Evolutionary conservation across 495 filamentous ascomycete genomes (phyloP).

Genomic region (Annulohypoxylon maeteangense): DNA sequence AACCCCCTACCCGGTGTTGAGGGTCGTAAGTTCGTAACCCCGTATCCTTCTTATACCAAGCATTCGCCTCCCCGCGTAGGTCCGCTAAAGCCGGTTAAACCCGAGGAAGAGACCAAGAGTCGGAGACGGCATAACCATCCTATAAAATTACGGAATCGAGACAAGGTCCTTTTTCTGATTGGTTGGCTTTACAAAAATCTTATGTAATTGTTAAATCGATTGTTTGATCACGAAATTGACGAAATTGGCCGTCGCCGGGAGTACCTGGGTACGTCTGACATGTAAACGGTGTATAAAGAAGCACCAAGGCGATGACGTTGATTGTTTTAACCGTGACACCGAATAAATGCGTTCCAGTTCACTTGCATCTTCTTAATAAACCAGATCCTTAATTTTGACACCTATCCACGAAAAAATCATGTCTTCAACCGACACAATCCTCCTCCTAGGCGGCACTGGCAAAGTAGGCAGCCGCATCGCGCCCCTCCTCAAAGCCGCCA

Average conservation of each 20-base stretch:
- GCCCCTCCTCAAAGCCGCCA: slow-evolving; percentile 46
- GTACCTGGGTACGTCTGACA: not conserved
- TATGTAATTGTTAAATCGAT: not conserved
- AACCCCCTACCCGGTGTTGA: not conserved
- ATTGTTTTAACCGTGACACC: not conserved
- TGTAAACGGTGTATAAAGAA: not conserved
- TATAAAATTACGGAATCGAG: slow-evolving; percentile 11
- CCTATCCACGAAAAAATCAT: slow-evolving; percentile 1
- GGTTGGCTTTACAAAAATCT: not conserved
- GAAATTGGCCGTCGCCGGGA: not conserved
- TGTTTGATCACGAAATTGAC: not conserved
- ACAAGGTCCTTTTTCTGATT: not conserved
- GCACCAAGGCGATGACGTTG: not conserved
- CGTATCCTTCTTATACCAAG: not conserved
- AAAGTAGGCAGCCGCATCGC: slow-evolving; percentile 58
- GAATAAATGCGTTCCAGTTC: not conserved
- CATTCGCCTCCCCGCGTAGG: not conserved
- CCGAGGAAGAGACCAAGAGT: not conserved
- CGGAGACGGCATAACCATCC: not conserved
- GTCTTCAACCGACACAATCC: slow-evolving; percentile 42
- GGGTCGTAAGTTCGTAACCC: not conserved
- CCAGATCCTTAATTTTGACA: too few relatives aligned
- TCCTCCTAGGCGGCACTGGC: slow-evolving; percentile 62
- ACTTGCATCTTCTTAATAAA: not conserved
- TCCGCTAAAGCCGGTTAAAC: slow-evolving; percentile 1